Evolutionary conservation across 495 filamentous ascomycete genomes (phyloP).

Genomic region (Penicillium alfredii): DNA sequence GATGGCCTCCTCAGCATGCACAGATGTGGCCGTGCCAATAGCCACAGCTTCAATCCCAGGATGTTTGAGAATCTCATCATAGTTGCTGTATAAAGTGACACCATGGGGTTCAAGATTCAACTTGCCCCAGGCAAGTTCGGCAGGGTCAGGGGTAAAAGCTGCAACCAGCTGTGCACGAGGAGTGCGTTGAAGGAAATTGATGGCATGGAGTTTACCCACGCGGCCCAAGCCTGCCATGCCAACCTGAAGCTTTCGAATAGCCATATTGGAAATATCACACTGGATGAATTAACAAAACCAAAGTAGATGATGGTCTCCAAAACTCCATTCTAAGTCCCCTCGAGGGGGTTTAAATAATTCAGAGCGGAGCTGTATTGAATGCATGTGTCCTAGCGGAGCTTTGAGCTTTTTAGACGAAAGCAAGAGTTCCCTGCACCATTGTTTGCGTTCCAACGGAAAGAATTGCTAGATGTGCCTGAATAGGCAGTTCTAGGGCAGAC

Average conservation of each 20-base stretch:
- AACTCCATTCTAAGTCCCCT: too few species aligned
- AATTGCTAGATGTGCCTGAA: conserved; percentile 10
- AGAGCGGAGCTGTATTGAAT: background rate
- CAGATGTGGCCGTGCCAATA: conserved; percentile 41
- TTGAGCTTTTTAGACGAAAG: background rate
- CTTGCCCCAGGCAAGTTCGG: conserved; percentile 40
- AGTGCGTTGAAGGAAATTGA: conserved; percentile 36
- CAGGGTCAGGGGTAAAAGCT: conserved; percentile 34
- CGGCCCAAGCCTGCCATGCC: conserved; percentile 43
- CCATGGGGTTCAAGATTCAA: conserved; percentile 33
- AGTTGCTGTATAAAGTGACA: conserved; percentile 35
- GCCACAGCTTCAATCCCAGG: conserved; percentile 43
- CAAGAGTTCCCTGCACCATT: background rate
- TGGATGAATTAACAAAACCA: too few species aligned
- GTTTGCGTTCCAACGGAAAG: conserved; percentile 12
- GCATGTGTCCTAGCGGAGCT: too few species aligned
- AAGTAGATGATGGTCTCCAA: background rate
- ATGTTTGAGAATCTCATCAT: conserved; percentile 46
- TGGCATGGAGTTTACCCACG: conserved; percentile 46
- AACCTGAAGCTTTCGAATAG: conserved; percentile 30
- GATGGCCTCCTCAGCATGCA: conserved; percentile 37
- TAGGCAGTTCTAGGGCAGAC: conserved; percentile 2
- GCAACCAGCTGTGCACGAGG: conserved; percentile 47
- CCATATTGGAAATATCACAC: too few species aligned
- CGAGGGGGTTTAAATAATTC: conserved; percentile 5